A percentile compares a stretch with the other conserved stretches of the same genome.
phyloP scores from a whole-genome alignment of 31 red algal genomes.

The Porphyra umbilicalis region DNA sequence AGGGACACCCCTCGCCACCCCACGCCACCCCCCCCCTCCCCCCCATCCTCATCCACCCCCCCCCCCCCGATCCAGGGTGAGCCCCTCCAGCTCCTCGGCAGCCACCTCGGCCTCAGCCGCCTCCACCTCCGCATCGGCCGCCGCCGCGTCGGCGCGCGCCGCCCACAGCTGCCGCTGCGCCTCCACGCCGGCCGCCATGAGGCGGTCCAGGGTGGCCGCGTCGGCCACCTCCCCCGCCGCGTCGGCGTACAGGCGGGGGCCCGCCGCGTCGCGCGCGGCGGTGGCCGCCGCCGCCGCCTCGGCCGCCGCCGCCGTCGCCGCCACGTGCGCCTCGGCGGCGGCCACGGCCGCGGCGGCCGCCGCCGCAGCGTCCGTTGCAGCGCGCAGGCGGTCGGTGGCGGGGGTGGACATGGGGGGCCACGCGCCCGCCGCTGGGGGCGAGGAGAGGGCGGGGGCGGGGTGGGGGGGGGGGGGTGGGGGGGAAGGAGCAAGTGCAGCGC shows the following conservation, averaged over 20 bases:
- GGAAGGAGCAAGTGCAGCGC: not conserved
- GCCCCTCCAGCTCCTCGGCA: not conserved
- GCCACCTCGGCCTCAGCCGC: not conserved
- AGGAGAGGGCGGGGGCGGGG: not conserved
- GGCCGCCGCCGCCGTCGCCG: not conserved
- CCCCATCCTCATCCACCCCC: too few relatives aligned
- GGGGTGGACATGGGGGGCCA: too few relatives aligned
- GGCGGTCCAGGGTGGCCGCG: not conserved
- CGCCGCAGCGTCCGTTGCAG: not conserved
- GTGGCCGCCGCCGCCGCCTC: too few relatives aligned
- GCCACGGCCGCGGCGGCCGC: not conserved
- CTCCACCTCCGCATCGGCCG: not conserved
- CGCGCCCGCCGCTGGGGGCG: too few relatives aligned
- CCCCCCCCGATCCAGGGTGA: not conserved
- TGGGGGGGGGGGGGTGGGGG: not conserved
- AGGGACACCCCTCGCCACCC: too few relatives aligned
- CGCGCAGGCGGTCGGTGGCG: not conserved
- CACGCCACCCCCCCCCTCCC: too few relatives aligned
- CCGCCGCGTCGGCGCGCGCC: too few relatives aligned
- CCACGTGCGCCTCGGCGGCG: not conserved
- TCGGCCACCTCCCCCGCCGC: too few relatives aligned
- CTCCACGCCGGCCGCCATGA: not conserved
- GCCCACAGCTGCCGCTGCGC: not conserved
- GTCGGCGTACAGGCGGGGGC: too few relatives aligned
- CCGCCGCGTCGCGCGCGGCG: too few relatives aligned